phyloP scores from a whole-genome alignment of 139 green algal genomes.

The Coelastrella sp. region DNA sequence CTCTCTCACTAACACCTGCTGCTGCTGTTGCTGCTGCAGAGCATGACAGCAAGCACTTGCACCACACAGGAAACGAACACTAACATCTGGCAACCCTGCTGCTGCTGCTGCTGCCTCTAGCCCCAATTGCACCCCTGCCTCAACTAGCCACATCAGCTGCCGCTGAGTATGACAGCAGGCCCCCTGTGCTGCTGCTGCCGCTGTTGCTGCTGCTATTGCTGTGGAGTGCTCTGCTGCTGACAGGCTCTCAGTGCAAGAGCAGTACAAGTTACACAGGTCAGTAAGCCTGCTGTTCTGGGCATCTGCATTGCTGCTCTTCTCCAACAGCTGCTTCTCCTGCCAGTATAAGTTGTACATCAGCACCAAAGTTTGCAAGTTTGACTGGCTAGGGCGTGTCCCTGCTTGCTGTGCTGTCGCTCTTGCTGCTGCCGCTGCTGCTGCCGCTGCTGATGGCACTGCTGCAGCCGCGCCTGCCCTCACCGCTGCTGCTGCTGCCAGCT shows the following conservation, averaged over 20 bases:
- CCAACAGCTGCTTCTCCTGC: neutral
- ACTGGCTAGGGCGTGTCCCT: neutral
- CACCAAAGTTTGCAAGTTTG: neutral
- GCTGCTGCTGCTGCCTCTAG: neutral
- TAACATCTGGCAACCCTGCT: neutral
- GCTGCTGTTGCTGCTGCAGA: constrained; percentile 21
- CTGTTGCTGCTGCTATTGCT: neutral
- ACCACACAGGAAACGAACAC: neutral
- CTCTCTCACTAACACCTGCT: neutral
- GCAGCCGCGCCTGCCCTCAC: neutral
- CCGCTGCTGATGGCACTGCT: neutral
- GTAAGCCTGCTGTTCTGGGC: neutral
- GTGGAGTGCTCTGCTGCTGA: neutral
- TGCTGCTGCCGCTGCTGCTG: neutral
- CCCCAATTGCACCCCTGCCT: neutral
- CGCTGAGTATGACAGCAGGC: neutral
- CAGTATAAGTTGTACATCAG: neutral
- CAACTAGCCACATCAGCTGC: neutral
- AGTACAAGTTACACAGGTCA: neutral
- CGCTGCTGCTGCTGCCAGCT: neutral
- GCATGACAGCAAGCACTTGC: neutral
- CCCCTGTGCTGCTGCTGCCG: neutral
- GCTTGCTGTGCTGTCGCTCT: neutral
- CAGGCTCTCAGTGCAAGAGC: neutral
- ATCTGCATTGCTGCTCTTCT: neutral